A percentile compares a stretch with the other conserved stretches of the same genome.
Conservation (phyloP, 306 rosid genomes). For the Pueraria montana region DNA sequence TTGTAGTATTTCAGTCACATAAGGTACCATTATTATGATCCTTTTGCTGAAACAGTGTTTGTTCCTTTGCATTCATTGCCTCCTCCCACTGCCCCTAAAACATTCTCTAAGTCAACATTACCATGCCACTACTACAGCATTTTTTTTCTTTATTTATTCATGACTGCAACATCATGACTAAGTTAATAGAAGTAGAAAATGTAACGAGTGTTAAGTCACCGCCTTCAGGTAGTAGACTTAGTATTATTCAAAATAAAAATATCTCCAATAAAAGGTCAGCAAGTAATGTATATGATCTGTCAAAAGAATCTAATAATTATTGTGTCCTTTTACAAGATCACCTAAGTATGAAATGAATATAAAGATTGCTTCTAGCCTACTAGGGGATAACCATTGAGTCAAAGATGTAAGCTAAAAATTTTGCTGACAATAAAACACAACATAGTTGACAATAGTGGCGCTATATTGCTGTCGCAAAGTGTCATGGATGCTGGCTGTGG, state of each 20-base stretch:
- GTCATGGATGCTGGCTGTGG: background rate
- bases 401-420: background rate
- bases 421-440: background rate
- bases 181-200: slow-evolving; percentile 19
- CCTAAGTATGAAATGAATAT: too few species aligned
- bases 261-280: background rate
- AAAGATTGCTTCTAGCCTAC: too few species aligned
- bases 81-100: too few species aligned
- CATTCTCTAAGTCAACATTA: too few species aligned
- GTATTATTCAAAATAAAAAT: background rate
- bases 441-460: background rate
- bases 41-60: background rate
- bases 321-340: slow-evolving; percentile 28
- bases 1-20: background rate
- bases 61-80: too few species aligned
- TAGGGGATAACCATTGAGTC: background rate
- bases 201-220: background rate
- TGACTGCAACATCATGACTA: too few species aligned
- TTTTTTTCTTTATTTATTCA: too few species aligned
- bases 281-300: background rate
- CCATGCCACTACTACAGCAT: too few species aligned
- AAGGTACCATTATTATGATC: background rate
- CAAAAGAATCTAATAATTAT: slow-evolving; percentile 17
- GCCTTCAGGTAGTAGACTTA: slow-evolving; percentile 5
- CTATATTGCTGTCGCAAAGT: background rate